Evolutionary conservation across 345 rosid genomes (phyloP), one percentile per base, ranked within the genome.

Genomic region (Pelargonium nanum): DNA sequence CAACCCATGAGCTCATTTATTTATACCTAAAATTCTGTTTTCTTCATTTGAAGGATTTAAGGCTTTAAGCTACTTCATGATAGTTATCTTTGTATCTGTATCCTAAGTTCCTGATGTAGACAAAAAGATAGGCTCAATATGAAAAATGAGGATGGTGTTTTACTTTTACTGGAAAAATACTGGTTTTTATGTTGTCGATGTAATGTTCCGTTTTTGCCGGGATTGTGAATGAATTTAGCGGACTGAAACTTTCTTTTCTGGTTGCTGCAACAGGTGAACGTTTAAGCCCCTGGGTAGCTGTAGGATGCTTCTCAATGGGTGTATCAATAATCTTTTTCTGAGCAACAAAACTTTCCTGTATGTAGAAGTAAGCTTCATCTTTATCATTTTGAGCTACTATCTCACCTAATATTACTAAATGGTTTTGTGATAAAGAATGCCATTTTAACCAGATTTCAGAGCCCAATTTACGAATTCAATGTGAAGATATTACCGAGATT

Each of bases 211-310:
- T 12, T 7, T 55, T 56, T 32, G 30, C 23, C 55, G n/a, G 63
- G 62, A 23, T 66, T 26, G 53, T 25, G 63, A 17, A 48, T 19
- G 57, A 58, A 26, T 16, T 61, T 57, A 50, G 58, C 25, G 7
- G 22, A 26, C 57, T 69, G 57, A 60, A 25, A 16, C 58, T 54
- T n/a, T 26, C n/a, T 65, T 55, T 48, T 59, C 22, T 24, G 24
- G 28, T 58, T 77, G 58, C 44, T 75, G 74, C 55, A 70, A 58
- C 71, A 86, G 99, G 99, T 70, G 97, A 90, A 73, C 89, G 95
- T 44, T 76, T 88, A 76, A 94, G 96, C 70, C 95, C 97, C 4
- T 94, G 97, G 99, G 83, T 94, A 66, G 85, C 95, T 4, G 76
- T 66, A 6, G 97, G 99, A 60, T 94, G 99, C 85, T 83, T 94